Percentiles rank a stretch among this genome's conserved stretches.
phyloP scores from a whole-genome alignment of 1,284 basidiomycete genomes.

The Fomes fomentarius region DNA sequence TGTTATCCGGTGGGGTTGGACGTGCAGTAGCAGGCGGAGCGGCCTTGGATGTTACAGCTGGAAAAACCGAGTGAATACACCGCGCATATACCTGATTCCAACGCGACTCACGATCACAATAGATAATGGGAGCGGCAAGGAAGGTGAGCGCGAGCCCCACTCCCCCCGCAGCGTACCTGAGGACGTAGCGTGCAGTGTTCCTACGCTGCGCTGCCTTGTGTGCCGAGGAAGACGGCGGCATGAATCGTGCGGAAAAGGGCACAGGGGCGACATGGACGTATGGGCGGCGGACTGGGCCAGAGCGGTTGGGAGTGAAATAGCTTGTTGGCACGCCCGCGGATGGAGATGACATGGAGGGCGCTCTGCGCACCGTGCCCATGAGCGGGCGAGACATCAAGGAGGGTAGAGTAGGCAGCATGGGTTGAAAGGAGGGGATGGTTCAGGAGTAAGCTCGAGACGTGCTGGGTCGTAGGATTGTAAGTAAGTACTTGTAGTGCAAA shows the following conservation, averaged over 20 bases:
- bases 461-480: not conserved
- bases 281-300: conserved; percentile 3
- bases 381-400: conserved; percentile 13
- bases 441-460: not conserved
- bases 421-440: not conserved
- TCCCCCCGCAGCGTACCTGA: conserved; percentile 25
- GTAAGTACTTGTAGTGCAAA: not conserved
- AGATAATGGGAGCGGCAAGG: conserved; percentile 27
- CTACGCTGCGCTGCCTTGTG: not conserved
- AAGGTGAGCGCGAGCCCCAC: conserved; percentile 33
- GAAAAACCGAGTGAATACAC: not conserved
- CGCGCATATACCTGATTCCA: not conserved
- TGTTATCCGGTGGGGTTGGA: conserved; percentile 4
- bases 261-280: too few species aligned
- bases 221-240: not conserved
- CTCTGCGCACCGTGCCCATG: conserved; percentile 3
- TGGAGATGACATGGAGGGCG: not conserved
- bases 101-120: conserved; percentile 37
- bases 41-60: conserved; percentile 11
- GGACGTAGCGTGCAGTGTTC: not conserved
- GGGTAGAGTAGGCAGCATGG: conserved; percentile 15
- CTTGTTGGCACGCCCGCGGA: not conserved
- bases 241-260: too few species aligned
- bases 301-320: conserved; percentile 12
- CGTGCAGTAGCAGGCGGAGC: not conserved